Conservation (phyloP, 768 basidiomycete genomes). For the Cystofilobasidium bisporidii region DNA sequence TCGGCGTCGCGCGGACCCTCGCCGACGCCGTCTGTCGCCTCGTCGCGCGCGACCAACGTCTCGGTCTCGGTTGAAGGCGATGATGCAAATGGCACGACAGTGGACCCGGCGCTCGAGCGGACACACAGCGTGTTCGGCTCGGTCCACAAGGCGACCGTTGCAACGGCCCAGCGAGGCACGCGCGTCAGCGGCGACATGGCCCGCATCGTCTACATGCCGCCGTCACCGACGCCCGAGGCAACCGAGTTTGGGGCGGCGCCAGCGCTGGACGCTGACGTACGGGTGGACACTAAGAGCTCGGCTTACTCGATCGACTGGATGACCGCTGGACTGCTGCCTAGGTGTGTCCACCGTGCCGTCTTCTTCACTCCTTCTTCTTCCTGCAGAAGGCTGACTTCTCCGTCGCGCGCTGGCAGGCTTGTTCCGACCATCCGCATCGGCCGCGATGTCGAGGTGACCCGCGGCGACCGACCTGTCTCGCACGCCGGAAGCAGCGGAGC, state of each 20-base stretch:
- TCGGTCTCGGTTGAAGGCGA: background rate
- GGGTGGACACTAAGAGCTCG: background rate
- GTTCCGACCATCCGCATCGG: constrained; percentile 15
- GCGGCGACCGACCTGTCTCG: background rate
- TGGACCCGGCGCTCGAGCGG: background rate
- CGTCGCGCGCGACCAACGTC: background rate
- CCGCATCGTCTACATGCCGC: constrained; percentile 8
- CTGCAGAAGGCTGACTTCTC: no score
- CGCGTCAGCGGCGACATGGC: constrained; percentile 5
- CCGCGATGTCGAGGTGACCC: background rate
- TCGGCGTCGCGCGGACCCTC: background rate
- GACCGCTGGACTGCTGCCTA: constrained; percentile 1
- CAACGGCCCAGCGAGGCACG: background rate
- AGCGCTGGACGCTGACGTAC: background rate
- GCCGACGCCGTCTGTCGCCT: constrained; percentile 7
- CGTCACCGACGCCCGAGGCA: background rate
- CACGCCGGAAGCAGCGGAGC: background rate
- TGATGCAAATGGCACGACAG: background rate
- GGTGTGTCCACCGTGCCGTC: background rate
- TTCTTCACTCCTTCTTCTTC: no score
- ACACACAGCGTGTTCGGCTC: background rate
- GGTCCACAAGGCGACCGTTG: constrained; percentile 10
- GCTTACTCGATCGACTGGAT: constrained; percentile 14
- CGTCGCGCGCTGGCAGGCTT: no score
- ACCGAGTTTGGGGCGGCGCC: constrained; percentile 4